These are phyloP conservation scores for Ophiostoma montium DNA, from an alignment of 2,329 filamentous ascomycete species.

Conservation along the genomic window DNA sequence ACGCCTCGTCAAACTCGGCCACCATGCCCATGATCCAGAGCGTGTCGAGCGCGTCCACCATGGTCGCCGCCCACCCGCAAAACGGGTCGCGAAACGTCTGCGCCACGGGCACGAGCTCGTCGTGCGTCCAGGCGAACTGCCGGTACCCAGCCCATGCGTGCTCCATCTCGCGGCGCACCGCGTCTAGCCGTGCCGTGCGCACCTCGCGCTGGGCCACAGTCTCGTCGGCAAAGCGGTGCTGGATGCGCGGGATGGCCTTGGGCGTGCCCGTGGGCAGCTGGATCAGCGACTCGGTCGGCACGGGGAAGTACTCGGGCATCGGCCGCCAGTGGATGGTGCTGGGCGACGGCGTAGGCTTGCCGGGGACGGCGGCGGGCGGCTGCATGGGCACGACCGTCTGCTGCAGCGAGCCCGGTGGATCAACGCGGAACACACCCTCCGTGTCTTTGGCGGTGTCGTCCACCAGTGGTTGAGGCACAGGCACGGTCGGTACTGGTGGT, in stretches of 20 bases:
- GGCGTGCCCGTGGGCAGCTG: slow-evolving; percentile 58
- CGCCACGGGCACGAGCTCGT: slow-evolving; percentile 66
- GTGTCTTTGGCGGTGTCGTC: background rate
- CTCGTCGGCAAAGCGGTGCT: slow-evolving; percentile 56
- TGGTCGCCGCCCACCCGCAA: slow-evolving; percentile 77
- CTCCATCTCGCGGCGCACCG: slow-evolving; percentile 60
- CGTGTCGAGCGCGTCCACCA: slow-evolving; percentile 72
- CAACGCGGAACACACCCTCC: slow-evolving; percentile 10
- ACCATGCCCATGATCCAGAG: slow-evolving; percentile 75
- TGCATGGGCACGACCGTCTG: background rate
- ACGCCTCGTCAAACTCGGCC: slow-evolving; percentile 67
- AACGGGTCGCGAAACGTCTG: slow-evolving; percentile 63
- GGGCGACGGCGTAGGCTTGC: slow-evolving; percentile 8
- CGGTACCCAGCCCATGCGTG: slow-evolving; percentile 76
- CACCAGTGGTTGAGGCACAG: background rate
- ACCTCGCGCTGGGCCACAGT: slow-evolving; percentile 42
- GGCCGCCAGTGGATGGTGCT: slow-evolving; percentile 55
- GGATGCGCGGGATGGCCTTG: slow-evolving; percentile 60
- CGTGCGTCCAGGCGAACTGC: slow-evolving; percentile 66
- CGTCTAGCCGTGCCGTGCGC: slow-evolving; percentile 47
- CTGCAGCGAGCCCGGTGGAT: background rate
- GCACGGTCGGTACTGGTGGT: no score
- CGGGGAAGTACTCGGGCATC: slow-evolving; percentile 61
- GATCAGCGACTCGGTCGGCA: slow-evolving; percentile 57
- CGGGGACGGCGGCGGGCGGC: background rate